Conservation (phyloP, 108 stramenopile species). For the Cyclotella atomus region DNA sequence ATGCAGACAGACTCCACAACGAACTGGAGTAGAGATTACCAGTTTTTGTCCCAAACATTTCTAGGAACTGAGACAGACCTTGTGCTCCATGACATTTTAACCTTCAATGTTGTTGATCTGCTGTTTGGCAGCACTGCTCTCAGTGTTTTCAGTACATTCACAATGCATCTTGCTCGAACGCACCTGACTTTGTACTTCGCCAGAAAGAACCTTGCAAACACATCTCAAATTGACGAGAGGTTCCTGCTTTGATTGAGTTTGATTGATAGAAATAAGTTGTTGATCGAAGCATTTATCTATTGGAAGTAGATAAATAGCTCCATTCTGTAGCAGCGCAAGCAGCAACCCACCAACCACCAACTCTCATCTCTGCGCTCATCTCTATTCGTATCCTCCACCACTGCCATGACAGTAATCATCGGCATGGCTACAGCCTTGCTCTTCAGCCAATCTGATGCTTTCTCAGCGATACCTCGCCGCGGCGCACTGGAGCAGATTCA, state of each 20-base stretch:
- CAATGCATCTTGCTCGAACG: conserved; percentile 56
- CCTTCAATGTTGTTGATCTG: conserved; percentile 64
- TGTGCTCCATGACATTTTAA: conserved; percentile 67
- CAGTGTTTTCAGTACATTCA: conserved; percentile 56
- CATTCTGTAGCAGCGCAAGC: no score
- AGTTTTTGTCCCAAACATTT: conserved; percentile 57
- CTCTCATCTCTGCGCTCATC: no score
- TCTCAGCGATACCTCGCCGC: conserved; percentile 20
- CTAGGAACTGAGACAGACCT: conserved; percentile 70
- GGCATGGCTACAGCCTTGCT: no score
- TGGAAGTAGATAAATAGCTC: no score
- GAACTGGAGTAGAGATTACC: conserved; percentile 29
- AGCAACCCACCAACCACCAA: no score
- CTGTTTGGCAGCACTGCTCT: conserved; percentile 54
- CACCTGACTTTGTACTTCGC: conserved; percentile 44
- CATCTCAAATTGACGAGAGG: conserved; percentile 65
- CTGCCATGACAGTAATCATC: no score
- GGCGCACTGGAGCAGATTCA: conserved; percentile 23
- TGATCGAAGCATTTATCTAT: no score
- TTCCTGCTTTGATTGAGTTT: conserved; percentile 71
- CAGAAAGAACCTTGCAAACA: conserved; percentile 57
- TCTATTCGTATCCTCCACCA: no score
- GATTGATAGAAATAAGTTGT: no score
- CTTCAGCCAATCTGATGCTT: neutral
- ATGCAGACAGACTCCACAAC: conserved; percentile 59